These are phyloP conservation scores for Colletotrichum sp. DNA, from an alignment of 2,329 filamentous ascomycete species.

Conservation along the genomic window DNA sequence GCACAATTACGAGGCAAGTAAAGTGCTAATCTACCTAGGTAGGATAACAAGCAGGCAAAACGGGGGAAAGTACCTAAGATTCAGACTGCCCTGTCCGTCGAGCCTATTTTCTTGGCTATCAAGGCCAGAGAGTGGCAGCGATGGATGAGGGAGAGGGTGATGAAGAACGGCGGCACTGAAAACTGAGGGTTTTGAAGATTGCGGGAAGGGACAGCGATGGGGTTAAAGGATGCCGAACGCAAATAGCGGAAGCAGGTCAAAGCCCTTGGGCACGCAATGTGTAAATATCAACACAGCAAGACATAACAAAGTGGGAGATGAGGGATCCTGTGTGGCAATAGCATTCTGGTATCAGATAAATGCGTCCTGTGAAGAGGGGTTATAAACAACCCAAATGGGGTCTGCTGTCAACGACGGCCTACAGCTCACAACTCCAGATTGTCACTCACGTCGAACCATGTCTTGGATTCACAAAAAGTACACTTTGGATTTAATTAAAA, in stretches of 20 bases:
- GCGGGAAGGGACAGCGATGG: too few species aligned
- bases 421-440: neutral
- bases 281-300: fast-evolving
- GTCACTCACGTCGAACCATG: neutral
- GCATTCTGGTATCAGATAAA: too few species aligned
- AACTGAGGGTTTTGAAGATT: neutral
- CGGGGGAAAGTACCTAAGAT: fast-evolving
- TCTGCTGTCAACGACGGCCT: neutral
- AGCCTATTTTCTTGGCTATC: too few species aligned
- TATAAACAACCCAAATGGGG: fast-evolving
- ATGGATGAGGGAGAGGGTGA: neutral
- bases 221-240: too few species aligned
- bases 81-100: fast-evolving
- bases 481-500: conserved; percentile 9
- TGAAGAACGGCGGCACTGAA: neutral
- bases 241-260: neutral
- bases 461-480: neutral
- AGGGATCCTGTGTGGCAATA: neutral
- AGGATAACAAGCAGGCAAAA: too few species aligned
- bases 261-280: neutral
- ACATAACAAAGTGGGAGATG: neutral
- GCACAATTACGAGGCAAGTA: too few species aligned
- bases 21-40: too few species aligned
- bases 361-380: too few species aligned
- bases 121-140: fast-evolving